Evolutionary conservation across 2,329 filamentous ascomycete species (phyloP), one percentile per base, ranked within the genome.

Genomic region (Diaporthe sp.): DNA sequence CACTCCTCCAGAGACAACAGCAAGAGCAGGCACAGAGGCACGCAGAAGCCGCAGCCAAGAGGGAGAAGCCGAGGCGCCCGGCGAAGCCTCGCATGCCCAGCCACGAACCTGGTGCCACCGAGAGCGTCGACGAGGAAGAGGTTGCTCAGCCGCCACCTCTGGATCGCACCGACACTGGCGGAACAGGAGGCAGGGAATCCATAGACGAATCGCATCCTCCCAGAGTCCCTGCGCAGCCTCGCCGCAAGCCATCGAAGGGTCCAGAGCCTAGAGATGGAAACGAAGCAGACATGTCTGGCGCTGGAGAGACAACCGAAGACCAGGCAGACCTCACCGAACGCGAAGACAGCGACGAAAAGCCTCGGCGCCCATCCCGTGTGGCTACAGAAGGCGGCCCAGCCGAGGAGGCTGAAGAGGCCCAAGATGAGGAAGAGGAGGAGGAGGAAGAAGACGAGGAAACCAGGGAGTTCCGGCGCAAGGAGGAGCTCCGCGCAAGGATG

Each of bases 401-500:
- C 8, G 76, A 79, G 77, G 84, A 79, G 85, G 81, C 87, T 34
- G 85, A 86, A 17, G 86, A 84, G 44, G 81, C 82, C 12, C 87
- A 86, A 22, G 87, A 85, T 15, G 88, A 89, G 31, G 89, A 89
- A 25, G 91, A 91, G 4, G 92, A 91, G 19, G 93, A 93, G n/a
- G 93, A 94, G 28, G 94, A 95, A 44, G 94, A 96, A 65, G 94
- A 96, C 39, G 95, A 98, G 22, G 88, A 97, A 71, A 96, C 98
- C 80, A 95, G 95, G 1, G 97, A 99, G 83, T 89, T 95, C 31
- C 92, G 91, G 79, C 93, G 96, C 71, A 94, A 93, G 82, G 92
- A 98, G 85, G 96, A 98, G 82, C 88, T 99, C 44, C 92, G 97
- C 76, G 95, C 97, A 77, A 92, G 97, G 80, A 99, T 99, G 95